Percentiles rank a stretch among this genome's conserved stretches.
These are phyloP conservation scores for Venturia pyrina DNA, from an alignment of 2,329 filamentous ascomycete genomes.

Conservation along the genomic window DNA sequence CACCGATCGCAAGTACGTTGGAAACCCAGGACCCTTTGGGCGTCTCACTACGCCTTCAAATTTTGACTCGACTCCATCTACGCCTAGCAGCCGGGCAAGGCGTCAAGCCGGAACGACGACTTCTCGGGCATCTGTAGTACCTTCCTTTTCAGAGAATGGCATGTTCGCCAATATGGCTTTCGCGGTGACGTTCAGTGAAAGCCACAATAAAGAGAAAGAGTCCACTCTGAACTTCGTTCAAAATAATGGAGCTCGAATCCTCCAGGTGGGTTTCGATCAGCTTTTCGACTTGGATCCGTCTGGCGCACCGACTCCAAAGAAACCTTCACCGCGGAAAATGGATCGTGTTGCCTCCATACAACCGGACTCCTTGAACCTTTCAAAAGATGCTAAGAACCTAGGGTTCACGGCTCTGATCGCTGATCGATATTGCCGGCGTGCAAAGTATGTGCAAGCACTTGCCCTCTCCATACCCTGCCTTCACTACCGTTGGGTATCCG, in stretches of 20 bases:
- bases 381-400: conserved; percentile 39
- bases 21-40: conserved; percentile 14
- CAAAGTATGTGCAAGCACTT: conserved; percentile 91
- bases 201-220: conserved; percentile 46
- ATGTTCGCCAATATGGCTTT: conserved; percentile 80
- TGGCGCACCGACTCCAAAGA: conserved; percentile 14
- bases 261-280: conserved; percentile 69
- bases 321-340: not conserved
- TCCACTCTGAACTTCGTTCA: conserved; percentile 53
- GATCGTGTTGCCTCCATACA: too few relatives aligned
- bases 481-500: conserved; percentile 67
- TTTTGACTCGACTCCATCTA: conserved; percentile 29
- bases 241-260: conserved; percentile 60
- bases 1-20: conserved; percentile 26
- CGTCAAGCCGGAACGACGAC: conserved; percentile 21
- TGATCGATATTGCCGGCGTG: conserved; percentile 73
- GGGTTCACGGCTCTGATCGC: conserved; percentile 82
- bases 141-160: conserved; percentile 20
- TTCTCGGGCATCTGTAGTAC: conserved; percentile 10
- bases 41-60: conserved; percentile 13
- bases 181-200: conserved; percentile 60
- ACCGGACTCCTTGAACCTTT: conserved; percentile 40
- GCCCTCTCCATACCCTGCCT: conserved; percentile 83
- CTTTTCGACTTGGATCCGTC: conserved; percentile 52
- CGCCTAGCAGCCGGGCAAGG: conserved; percentile 40